A percentile compares a stretch with the other conserved stretches of the same genome.
phyloP scores from a whole-genome alignment of 176 grass and related monocot species.

The Musa beccarii region DNA sequence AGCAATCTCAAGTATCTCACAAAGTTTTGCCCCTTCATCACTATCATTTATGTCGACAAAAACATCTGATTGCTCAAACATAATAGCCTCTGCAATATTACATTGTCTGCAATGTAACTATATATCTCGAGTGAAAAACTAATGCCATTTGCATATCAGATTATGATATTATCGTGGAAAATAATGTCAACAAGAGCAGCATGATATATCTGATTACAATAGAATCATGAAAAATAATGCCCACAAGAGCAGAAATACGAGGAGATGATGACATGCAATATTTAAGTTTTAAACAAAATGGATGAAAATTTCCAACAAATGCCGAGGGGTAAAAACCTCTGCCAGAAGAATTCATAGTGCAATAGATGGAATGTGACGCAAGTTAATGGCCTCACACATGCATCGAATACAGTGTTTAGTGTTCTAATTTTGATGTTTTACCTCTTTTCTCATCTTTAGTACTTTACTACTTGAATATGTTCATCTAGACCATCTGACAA shows the following conservation, averaged over 20 bases:
- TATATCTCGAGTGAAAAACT: not conserved
- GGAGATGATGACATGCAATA: not conserved
- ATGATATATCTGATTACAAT: not conserved
- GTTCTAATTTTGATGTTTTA: not conserved
- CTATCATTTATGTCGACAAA: constrained; percentile 36
- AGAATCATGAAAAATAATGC: not conserved
- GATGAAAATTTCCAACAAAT: not conserved
- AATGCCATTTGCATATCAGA: not conserved
- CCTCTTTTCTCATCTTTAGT: not conserved
- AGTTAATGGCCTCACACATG: not conserved
- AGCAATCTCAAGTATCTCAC: constrained; percentile 54
- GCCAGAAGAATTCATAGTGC: not conserved
- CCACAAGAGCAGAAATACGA: not conserved
- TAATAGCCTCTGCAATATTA: constrained; percentile 65
- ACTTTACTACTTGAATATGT: too few relatives aligned
- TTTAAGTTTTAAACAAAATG: not conserved
- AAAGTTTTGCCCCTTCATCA: constrained; percentile 76
- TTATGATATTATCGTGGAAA: not conserved
- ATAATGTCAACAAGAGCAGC: not conserved
- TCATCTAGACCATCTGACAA: too few relatives aligned
- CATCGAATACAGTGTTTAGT: not conserved
- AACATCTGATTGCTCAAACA: constrained; percentile 60
- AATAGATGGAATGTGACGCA: not conserved
- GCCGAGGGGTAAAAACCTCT: not conserved
- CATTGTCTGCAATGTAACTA: constrained; percentile 37